Evolutionary conservation across 23 red algal genomes (phyloP).

Genomic region (Agarophyton chilense): DNA sequence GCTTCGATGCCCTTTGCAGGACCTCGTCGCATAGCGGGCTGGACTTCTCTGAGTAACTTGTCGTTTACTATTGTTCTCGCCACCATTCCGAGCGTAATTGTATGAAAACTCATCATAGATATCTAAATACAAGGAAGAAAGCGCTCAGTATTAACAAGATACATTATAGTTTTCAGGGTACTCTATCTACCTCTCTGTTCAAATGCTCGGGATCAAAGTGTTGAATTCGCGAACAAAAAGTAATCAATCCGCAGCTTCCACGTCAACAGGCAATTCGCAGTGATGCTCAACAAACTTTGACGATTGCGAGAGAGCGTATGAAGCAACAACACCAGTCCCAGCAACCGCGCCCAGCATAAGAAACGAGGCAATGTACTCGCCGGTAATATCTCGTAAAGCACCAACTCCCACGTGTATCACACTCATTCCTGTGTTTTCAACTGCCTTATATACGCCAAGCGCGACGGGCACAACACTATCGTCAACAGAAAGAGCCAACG

Average conservation of each 20-base stretch:
- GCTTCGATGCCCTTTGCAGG: too few species aligned
- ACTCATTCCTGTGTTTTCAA: conserved; percentile 55
- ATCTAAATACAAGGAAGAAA: too few species aligned
- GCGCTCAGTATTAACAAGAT: too few species aligned
- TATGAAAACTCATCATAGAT: too few species aligned
- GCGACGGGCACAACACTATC: conserved; percentile 20
- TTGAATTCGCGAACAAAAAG: too few species aligned
- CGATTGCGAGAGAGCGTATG: conserved; percentile 7
- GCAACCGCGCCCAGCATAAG: conserved; percentile 34
- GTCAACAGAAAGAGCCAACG: conserved; percentile 44
- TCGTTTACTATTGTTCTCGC: too few species aligned
- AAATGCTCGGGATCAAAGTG: too few species aligned
- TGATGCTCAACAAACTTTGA: conserved; percentile 18
- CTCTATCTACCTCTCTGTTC: too few species aligned
- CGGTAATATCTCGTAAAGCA: conserved; percentile 27
- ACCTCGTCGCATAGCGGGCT: too few species aligned
- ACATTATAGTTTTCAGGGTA: too few species aligned
- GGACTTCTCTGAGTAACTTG: too few species aligned
- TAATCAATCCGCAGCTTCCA: conserved; percentile 18
- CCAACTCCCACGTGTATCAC: conserved; percentile 56
- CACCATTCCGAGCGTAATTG: too few species aligned
- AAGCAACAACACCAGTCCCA: conserved; percentile 25
- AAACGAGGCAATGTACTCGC: conserved; percentile 33
- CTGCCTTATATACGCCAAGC: conserved; percentile 62
- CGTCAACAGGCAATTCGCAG: background rate